phyloP scores from a whole-genome alignment of 192 early-diverging fungal genomes.

The Backusella luteola region DNA sequence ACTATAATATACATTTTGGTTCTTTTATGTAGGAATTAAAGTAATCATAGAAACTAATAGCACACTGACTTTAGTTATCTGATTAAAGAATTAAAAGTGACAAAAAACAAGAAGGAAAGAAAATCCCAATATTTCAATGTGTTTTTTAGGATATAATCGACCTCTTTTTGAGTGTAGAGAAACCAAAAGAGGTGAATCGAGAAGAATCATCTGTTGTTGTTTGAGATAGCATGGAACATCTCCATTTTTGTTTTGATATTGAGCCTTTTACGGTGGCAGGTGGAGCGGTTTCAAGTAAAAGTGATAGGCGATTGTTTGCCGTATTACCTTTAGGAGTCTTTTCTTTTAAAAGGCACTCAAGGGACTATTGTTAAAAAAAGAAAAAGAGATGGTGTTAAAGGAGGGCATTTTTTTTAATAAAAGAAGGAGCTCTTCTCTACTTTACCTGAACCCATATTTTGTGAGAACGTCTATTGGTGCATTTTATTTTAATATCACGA shows the following conservation, averaged over 20 bases:
- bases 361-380: neutral
- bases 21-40: neutral
- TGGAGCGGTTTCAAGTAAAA: conserved; percentile 8
- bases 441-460: conserved; percentile 69
- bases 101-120: neutral
- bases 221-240: neutral
- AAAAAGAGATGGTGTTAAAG: neutral
- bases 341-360: conserved; percentile 1
- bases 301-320: neutral
- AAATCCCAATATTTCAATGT: neutral
- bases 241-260: conserved; percentile 1
- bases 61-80: neutral
- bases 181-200: neutral
- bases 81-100: neutral
- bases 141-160: neutral
- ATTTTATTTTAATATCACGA: conserved; percentile 71
- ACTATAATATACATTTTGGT: neutral
- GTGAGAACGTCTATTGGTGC: conserved; percentile 60
- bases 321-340: neutral
- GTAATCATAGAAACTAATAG: neutral
- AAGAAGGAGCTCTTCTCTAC: neutral
- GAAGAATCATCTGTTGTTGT: neutral
- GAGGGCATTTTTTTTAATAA: neutral
- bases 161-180: conserved; percentile 1
- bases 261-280: neutral